A percentile compares a stretch with the other conserved stretches of the same genome.
Evolutionary conservation across 306 rosid genomes (phyloP).

Genomic region (Cajanus cajan): DNA sequence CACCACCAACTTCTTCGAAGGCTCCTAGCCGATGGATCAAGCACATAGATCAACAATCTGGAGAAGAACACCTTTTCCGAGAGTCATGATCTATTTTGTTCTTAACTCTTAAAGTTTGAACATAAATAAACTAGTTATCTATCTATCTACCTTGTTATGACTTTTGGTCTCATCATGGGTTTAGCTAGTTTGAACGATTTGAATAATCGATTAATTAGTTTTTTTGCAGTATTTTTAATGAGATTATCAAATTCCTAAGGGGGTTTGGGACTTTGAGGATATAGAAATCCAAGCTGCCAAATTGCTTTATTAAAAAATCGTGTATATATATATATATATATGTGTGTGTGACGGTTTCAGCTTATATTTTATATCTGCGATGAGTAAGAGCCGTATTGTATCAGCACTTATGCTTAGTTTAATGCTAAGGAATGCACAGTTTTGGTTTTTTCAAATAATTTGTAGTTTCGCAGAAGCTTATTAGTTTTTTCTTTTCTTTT

Average conservation of each 20-base stretch:
- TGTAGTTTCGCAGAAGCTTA: background rate
- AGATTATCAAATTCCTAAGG: background rate
- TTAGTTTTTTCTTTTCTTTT: background rate
- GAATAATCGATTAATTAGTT: too few species aligned
- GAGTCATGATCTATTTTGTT: constrained; percentile 16
- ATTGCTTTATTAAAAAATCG: background rate
- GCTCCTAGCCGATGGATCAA: constrained; percentile 75
- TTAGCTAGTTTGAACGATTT: too few species aligned
- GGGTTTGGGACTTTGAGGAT: background rate
- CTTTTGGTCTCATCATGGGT: too few species aligned
- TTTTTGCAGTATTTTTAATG: background rate
- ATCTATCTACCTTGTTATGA: too few species aligned
- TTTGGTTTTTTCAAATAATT: background rate
- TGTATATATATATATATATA: background rate
- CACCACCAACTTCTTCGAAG: background rate
- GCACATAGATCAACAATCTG: constrained; percentile 61
- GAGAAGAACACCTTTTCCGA: constrained; percentile 77
- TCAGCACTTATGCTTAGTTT: constrained; percentile 4
- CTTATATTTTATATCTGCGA: background rate
- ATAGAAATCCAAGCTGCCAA: constrained; percentile 21
- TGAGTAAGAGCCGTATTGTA: background rate
- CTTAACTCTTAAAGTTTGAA: background rate
- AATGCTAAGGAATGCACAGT: background rate
- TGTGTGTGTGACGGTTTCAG: background rate
- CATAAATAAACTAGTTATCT: background rate